Base-by-base conservation (phyloP, 352 stramenopile genomes). In the Phytopythium oedochilum region DNA sequence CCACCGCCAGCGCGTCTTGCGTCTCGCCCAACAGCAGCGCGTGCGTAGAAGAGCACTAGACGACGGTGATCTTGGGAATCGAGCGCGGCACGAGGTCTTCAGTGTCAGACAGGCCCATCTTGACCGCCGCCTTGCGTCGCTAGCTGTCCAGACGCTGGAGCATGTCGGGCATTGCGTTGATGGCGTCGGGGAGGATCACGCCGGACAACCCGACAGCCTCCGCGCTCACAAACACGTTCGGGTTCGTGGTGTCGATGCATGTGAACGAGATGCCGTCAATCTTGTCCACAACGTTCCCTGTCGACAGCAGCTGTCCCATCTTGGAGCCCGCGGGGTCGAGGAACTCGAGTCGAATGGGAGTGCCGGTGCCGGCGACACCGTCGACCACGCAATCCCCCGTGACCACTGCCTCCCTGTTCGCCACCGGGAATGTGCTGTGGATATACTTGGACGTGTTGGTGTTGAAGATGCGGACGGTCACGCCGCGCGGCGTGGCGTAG, bases 401-500 rank as follows among this genome's bases (percentile, higher is more conserved):
- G 28, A 22, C 47, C 28, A 43, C 31, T n/a, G 47, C 47, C 47
- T 53, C 47, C 6, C 47, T 31, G 31, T 53, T 2, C 29, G 31
- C 47, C n/a, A 53, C 47, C 10, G 47, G 31, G 47, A 53, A 53
- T 8, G 47, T 32, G 47, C 31, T 53, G 47, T 43, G 47, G 29
- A 53, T 53, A 12, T 53, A 53, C 47, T 53, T 53, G 20, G 22
- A 4, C 6, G 47, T 53, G 47, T 53, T 53, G 47, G 47, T 53
- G 47, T 53, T 53, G 47, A 53, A 53, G 47, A 53, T 53, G 47
- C 47, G 47, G n/a, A 53, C 47, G n/a, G 47, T 53, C 29, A 53
- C 47, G 47, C 43, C 47, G 18, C 45, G 28, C 26, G 23, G 45
- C 23, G 4, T 14, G 18, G 11, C 31, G 47, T 42, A 40, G 31